phyloP scores from a whole-genome alignment of 2,329 filamentous ascomycete species.

The Botrytis tulipae region DNA sequence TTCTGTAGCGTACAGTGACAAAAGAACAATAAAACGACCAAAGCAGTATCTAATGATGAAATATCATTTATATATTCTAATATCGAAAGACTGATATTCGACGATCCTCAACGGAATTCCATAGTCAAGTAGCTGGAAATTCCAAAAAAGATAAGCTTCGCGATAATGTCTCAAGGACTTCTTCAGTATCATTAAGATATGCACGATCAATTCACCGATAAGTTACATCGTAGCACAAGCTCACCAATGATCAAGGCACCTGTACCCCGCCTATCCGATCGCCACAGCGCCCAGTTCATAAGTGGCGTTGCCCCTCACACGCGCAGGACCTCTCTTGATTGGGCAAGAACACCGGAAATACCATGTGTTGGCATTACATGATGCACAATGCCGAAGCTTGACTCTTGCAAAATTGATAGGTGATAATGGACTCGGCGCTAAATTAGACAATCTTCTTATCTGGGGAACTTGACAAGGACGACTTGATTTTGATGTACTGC shows the following conservation, averaged over 20 bases:
- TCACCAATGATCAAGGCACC: background rate
- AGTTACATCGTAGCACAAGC: background rate
- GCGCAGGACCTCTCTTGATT: background rate
- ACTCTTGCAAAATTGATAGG: background rate
- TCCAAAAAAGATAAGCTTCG: background rate
- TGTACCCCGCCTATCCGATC: background rate
- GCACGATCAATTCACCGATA: background rate
- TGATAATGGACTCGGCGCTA: background rate
- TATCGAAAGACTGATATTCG: background rate
- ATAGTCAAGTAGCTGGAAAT: background rate
- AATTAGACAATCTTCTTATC: background rate
- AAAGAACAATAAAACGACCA: background rate
- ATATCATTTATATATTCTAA: background rate
- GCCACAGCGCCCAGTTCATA: background rate
- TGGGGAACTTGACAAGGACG: background rate
- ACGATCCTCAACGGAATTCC: no score
- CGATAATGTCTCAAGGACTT: background rate
- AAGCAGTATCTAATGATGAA: background rate
- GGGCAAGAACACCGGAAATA: background rate
- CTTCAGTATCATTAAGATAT: background rate
- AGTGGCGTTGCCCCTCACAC: background rate
- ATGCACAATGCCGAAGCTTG: background rate
- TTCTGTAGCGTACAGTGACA: no score
- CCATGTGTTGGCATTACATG: slow-evolving; percentile 13
- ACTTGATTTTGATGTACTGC: background rate